Base-by-base conservation (phyloP, 1,139 yeast species). In the Taiozyma onychis region DNA sequence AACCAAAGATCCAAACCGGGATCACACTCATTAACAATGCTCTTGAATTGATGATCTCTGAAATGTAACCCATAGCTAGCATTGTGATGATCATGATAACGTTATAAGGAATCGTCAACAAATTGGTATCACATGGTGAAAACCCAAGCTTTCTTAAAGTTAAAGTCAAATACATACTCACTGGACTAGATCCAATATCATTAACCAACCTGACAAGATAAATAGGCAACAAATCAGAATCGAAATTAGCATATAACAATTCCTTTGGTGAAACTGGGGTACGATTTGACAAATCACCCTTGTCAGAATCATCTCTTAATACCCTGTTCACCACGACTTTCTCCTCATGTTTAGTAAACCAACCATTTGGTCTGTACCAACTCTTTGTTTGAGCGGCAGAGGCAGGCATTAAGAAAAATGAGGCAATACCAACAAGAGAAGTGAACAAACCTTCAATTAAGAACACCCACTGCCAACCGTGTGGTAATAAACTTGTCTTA, bases 211-310 rank as follows among this genome's bases (percentile, higher is more conserved):
- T 78, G 46, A 79, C 66, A 10, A 72, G 51, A 56, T 78, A 79
- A n/a, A 83, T 60, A 3, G 87, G 87, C 77, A 80, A 76, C 51
- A 81, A 61, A 61, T 81, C 83, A 56, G 72, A 78, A 60, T 83
- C 87, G 10, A 59, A 47, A 11, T 81, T 52, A 6, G 82, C 68
- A 43, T 64, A 63, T 59, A 69, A 59, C 37, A 81, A 62, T 47
- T 71, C 71, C 48, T 58, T 69, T 34, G 68, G 64, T 6, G 73
- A 64, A 13, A 83, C 68, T 1, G 81, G 80, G 58, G 82, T 80
- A 54, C 88, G 68, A 58, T 83, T 83, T 62, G 81, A 75, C 87
- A 82, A 82, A 53, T 77, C 83, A 16, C 87, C 85, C 66, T 83
- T 83, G 7, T 78, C 66, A 4, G 88, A 87, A 57, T 83, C 88